Base-by-base conservation (phyloP, 2,329 filamentous ascomycete species). In the Sarocladium kiliense region DNA sequence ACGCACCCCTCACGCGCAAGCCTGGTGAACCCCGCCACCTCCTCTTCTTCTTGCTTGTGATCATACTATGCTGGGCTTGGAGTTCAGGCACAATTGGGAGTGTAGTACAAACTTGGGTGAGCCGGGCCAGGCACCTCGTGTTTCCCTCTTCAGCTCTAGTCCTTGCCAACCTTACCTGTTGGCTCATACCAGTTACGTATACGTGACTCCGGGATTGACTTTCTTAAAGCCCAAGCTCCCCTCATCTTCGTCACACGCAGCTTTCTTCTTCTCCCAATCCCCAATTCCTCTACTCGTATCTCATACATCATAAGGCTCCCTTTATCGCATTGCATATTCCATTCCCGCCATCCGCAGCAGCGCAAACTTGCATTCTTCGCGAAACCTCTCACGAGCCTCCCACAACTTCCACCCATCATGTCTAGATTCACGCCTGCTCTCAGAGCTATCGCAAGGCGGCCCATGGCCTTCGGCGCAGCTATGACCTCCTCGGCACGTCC, bases 381-480 rank as follows among this genome's bases (percentile, higher is more conserved):
- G n/a, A n/a, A n/a, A n/a, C n/a, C n/a, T n/a, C n/a, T n/a, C n/a
- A n/a, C n/a, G n/a, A n/a, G n/a, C n/a, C n/a, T n/a, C n/a, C n/a
- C n/a, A n/a, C n/a, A n/a, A n/a, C n/a, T n/a, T n/a, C 36, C 42
- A 26, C 5, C 39, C 50, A 60, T 47, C 58, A 67, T 68, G 66
- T 67, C 63, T 54, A 60, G 62, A 55, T 55, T 66, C 34, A 53
- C 61, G 49, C 60, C 62, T 44, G 39, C 60, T n/a, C 32, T 64
- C 18, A 58, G 58, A 56, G 55, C 58, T 54, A 54, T 66, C 45
- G 50, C 59, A 45, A 56, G 58, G 16, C 60, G 58, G 55, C 54
- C 60, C 50, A 44, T 62, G 51, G 51, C 56, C 12, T 53, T 53
- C 18, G 50, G 50, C 21, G 50, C 50, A 23, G 55, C 58, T 34